Evolutionary conservation across 2,329 filamentous ascomycete genomes (phyloP), one percentile per base, ranked within the genome.

Genomic region (Exutisphaerella laricina): DNA sequence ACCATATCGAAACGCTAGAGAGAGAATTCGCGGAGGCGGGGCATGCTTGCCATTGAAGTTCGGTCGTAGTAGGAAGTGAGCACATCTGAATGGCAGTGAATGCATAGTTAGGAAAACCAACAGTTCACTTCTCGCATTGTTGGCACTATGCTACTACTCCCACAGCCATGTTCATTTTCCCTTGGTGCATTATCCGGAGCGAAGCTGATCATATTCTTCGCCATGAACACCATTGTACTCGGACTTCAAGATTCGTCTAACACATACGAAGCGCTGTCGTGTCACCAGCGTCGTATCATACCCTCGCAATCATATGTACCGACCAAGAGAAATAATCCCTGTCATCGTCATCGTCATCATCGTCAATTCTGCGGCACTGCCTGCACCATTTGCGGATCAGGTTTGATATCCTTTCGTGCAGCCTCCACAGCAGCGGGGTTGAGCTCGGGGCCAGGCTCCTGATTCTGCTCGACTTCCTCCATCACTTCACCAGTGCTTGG

Each of bases 371-470:
- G 4, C n/a, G 33, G 18, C 18, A 20, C 14, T 4, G 20, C 33
- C n/a, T 35, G 33, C 12, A 4, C 33, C 10, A 23, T n/a, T 9
- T 9, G 17, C 20, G 33, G 17, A 14, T 35, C 33, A 8, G 33
- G 33, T 3, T 4, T 13, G 17, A 21, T 35, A 20, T 62, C 58
- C 55, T 69, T 71, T 50, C 66, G 63, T 4, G 68, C 69, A 14
- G 64, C 66, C 53, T 72, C 66, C 9, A 69, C 56, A 14, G 65
- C 71, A 9, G 70, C 68, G 1, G 63, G 50, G 38, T 69, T 72
- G 33, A 73, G 61, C 58, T 73, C 69, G 4, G 70, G 70, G 1
- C 66, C 69, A 5, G 68, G 59, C 34, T 61, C 59, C 23, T 55
- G 50, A 18, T 55, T 42, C 30, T 54, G 39, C 40, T 67, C 59